Conservation (phyloP, 2,329 filamentous ascomycete genomes). For the Clonostachys solani region DNA sequence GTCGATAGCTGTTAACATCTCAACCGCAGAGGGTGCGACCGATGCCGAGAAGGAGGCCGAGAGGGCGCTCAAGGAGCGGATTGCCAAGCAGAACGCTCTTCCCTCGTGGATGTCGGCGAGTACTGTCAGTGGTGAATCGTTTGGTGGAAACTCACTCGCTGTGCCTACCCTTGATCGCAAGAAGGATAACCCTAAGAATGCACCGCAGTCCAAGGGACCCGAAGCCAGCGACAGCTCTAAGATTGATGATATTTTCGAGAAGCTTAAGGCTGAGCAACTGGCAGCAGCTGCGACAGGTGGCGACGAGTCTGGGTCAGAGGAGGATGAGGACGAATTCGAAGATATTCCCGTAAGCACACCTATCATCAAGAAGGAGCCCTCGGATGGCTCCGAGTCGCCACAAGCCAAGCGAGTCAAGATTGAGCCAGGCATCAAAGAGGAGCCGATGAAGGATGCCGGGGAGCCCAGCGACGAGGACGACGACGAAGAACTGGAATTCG, state of each 20-base stretch:
- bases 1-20: constrained; percentile 67
- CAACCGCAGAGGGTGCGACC: constrained; percentile 59
- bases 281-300: constrained; percentile 14
- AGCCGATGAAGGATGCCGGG: constrained; percentile 8
- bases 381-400: constrained; percentile 31
- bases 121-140: constrained; percentile 63
- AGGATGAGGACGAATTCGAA: constrained; percentile 36
- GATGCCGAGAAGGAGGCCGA: constrained; percentile 65
- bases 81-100: constrained; percentile 64
- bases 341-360: constrained; percentile 35
- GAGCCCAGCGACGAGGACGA: constrained; percentile 34
- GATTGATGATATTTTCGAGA: constrained; percentile 65
- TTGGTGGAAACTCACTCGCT: constrained; percentile 19
- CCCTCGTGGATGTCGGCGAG: constrained; percentile 70
- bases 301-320: constrained; percentile 7
- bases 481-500: constrained; percentile 55
- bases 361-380: constrained; percentile 26
- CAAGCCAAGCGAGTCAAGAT: constrained; percentile 59
- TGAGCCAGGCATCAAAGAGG: constrained; percentile 43
- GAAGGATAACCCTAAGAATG: constrained; percentile 38
- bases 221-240: constrained; percentile 50
- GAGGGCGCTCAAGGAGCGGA: constrained; percentile 58
- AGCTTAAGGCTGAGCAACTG: constrained; percentile 56
- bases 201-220: constrained; percentile 25
- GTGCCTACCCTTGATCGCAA: constrained; percentile 14